Conservation (phyloP, 2,329 filamentous ascomycete genomes). For the Beauveria bassiana region DNA sequence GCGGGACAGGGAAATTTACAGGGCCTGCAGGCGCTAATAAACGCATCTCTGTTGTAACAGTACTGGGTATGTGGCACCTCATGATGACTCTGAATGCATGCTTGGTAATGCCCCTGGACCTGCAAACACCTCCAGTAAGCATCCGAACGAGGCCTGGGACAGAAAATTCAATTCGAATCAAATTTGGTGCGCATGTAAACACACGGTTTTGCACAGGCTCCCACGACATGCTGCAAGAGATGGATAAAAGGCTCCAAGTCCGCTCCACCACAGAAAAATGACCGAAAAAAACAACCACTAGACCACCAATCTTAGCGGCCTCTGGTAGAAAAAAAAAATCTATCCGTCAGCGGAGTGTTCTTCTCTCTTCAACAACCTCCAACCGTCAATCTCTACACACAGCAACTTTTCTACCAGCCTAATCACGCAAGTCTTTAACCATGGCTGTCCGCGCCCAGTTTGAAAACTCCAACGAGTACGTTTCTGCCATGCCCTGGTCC, state of each 20-base stretch:
- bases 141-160: neutral
- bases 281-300: constrained; percentile 6
- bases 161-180: neutral
- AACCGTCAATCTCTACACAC: neutral
- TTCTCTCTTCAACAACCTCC: constrained; percentile 8
- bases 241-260: neutral
- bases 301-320: neutral
- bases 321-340: constrained; percentile 10
- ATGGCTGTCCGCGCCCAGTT: constrained; percentile 70
- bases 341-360: constrained; percentile 5
- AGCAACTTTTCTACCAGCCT: neutral
- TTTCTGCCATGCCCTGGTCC: constrained; percentile 14
- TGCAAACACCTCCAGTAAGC: neutral
- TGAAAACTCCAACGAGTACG: constrained; percentile 86
- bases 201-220: neutral
- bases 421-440: constrained; percentile 20
- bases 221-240: neutral
- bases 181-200: neutral
- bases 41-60: neutral
- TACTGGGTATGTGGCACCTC: neutral
- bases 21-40: neutral
- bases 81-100: constrained; percentile 3
- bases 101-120: neutral
- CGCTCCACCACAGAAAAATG: neutral
- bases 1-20: neutral